Base-by-base conservation (phyloP, 192 early-diverging fungal genomes). In the Gaertneriomyces semiglobifer region DNA sequence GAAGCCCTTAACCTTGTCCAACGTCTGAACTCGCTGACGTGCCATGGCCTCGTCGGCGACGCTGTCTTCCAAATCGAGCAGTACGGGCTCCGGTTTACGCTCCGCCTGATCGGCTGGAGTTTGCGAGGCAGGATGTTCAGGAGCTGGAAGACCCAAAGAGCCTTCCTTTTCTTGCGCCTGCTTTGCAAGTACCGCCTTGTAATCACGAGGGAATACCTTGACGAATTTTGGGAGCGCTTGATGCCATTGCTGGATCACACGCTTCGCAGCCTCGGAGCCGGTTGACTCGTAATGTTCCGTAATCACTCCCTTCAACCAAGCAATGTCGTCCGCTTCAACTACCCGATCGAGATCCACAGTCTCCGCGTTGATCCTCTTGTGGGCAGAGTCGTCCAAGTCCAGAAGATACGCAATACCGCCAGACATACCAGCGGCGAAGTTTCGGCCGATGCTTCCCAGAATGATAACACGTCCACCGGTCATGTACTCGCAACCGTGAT, bases 401-500 rank as follows among this genome's bases (percentile, higher is more conserved):
- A 95, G 78, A 4, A 98, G 85, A 73, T 98, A 98, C 1, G 96
- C 93, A 66, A 96, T 89, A 72, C 96, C 96, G 53, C 96, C 96
- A 68, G 85, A 88, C 96, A 98, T 98, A 74, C 96, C 96, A 14
- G 96, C 96, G 18, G 96, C 96, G 84, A 98, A 97, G 85, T 98
- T 98, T 71, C 94, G 88, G 9, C 96, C 96, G 18, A 90, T 90
- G 33, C 58, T 57, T 66, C 94, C 96, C 6, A 98, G 81, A 41
- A 98, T 86, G 39, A 98, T 82, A 44, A 91, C 89, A 44, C 93
- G 84, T 51, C 96, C 96, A 51, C 96, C 96, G 6, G 96, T 98
- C 96, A 98, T 98, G 83, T 98, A 98, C 84, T 98, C 96, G 79
- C 95, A 97, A 58, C 94, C 96, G 75, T 98, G 96, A 82, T 98